Base-by-base conservation (phyloP, 2,329 filamentous ascomycete species). In the Aspergillus tamarii region DNA sequence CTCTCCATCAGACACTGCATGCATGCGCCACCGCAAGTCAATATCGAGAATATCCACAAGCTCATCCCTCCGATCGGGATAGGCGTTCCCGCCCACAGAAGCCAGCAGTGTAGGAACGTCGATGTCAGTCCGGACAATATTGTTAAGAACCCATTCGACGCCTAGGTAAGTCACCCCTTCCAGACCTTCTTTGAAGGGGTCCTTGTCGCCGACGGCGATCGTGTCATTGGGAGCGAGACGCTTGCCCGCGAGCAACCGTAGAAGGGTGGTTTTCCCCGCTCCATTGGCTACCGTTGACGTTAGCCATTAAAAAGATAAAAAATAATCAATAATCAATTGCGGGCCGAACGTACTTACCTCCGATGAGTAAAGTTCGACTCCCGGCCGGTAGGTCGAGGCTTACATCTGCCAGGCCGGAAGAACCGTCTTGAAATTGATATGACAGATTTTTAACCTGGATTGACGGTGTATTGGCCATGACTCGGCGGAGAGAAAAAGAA, bases 131-230 rank as follows among this genome's bases (percentile, higher is more conserved):
- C 94, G 91, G 55, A 98, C 95, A 72, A 98, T 96, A 56, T 92
- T 92, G 83, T 98, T 98, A 11, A 99, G 87, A 3, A 98, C 95
- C 95, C 95, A 99, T 84, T 99, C 95, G 0, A 97, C 88, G 0
- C 95, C 95, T 9, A 99, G 90, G 79, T 99, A 99, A 26, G 94
- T 98, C 36, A 99, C 94, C 66, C 95, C 95, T 80, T 97, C 92
- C 32, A 97, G 88, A 12, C 90, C 88, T 41, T 93, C 87, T 77
- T 92, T 91, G 87, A 99, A 99, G 10, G 95, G 95, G 79, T 99
- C 95, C 56, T 92, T 88, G 67, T 91, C 92, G 56, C 88, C 90
- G 66, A 99, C 89, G 72, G 82, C 83, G 77, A 99, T 91, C 68
- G 89, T 88, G 74, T 86, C 83, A 59, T 83, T 81, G 0, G 95